These are phyloP conservation scores for Alternaria sp. DNA, from an alignment of 2,329 filamentous ascomycete species.

Conservation along the genomic window DNA sequence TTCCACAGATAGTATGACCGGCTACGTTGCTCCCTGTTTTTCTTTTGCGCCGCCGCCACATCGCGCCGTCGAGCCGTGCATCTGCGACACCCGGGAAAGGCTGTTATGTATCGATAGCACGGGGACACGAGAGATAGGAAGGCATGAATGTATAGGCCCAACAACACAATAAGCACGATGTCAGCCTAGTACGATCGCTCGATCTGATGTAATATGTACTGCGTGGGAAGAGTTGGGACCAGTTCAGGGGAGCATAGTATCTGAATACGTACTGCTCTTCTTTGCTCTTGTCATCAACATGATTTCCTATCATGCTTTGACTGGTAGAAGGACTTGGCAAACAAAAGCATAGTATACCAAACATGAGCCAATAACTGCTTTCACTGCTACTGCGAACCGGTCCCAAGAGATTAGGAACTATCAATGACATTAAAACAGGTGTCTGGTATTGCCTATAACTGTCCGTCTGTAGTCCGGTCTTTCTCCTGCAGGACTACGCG, in stretches of 20 bases:
- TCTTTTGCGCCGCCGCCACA: constrained; percentile 2
- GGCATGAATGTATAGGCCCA: background rate
- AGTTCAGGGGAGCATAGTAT: background rate
- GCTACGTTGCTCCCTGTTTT: constrained; percentile 1
- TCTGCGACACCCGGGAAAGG: constrained; percentile 2
- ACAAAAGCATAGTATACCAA: background rate
- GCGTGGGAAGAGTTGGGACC: background rate
- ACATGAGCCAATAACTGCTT: background rate
- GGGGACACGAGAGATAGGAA: background rate
- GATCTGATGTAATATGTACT: background rate
- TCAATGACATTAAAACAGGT: background rate
- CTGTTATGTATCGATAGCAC: background rate
- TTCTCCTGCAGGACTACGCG: background rate
- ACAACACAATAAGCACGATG: background rate
- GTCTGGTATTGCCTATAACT: background rate
- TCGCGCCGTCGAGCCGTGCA: background rate
- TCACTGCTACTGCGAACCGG: background rate
- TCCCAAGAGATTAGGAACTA: background rate
- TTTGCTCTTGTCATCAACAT: background rate
- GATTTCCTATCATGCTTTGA: background rate
- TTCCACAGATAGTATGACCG: background rate
- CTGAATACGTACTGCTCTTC: background rate
- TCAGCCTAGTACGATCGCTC: background rate
- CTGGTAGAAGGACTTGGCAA: background rate
- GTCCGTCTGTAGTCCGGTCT: background rate